Conservation (phyloP, 163 green algal species). For the Dunaliella salina region DNA sequence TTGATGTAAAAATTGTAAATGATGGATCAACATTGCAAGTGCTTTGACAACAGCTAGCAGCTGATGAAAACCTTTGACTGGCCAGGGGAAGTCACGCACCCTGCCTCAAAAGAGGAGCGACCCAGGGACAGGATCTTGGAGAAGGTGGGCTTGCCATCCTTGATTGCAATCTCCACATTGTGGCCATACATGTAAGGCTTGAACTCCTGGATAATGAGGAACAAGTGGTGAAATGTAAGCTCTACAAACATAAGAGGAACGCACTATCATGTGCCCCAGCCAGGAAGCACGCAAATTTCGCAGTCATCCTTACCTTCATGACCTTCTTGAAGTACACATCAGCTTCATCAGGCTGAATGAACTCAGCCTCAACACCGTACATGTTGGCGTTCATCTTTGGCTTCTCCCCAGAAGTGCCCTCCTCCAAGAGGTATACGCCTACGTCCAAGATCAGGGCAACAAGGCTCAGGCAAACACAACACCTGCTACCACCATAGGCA, state of each 20-base stretch:
- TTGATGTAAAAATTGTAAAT: no score
- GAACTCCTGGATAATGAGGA: neutral
- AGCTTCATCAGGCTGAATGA: neutral
- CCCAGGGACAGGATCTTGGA: neutral
- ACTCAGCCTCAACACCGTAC: neutral
- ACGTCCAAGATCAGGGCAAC: no score
- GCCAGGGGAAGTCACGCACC: neutral
- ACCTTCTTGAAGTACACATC: neutral
- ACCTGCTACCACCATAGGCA: no score
- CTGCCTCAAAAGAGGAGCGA: slow-evolving; percentile 1
- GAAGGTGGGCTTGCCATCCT: neutral
- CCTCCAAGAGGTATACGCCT: neutral
- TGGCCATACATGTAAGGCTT: slow-evolving; percentile 10
- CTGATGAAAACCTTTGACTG: no score
- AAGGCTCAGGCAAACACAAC: no score
- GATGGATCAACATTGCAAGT: no score
- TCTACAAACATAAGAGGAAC: no score
- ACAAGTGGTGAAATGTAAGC: no score
- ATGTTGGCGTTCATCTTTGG: neutral
- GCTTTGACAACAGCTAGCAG: no score
- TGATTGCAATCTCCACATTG: neutral
- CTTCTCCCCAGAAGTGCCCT: neutral
- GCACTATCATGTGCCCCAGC: no score
- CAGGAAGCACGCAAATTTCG: no score
- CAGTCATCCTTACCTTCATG: neutral